Percentiles rank a stretch among this genome's conserved stretches.
These are phyloP conservation scores for Plenodomus biglobosus DNA, from an alignment of 2,329 filamentous ascomycete species.

Conservation along the genomic window DNA sequence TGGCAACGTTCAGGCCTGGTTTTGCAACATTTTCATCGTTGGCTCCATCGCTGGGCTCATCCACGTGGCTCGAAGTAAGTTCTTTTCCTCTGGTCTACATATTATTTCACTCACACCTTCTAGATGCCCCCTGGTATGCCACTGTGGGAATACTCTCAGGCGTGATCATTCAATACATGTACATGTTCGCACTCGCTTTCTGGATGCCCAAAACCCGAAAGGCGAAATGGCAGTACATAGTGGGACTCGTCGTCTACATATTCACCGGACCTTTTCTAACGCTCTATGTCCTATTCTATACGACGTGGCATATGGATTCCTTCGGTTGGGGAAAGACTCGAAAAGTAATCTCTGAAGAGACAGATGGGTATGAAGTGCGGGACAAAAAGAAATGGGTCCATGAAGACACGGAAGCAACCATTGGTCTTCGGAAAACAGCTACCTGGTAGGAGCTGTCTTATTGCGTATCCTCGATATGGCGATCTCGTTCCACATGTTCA, in stretches of 20 bases:
- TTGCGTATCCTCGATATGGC: too few species aligned
- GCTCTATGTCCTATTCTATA: conserved; percentile 48
- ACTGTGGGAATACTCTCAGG: conserved; percentile 26
- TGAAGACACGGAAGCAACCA: conserved; percentile 3
- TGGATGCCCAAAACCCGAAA: conserved; percentile 28
- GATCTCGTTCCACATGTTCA: too few species aligned
- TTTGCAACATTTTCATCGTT: conserved; percentile 25
- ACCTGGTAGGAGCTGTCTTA: not conserved
- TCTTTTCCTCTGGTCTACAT: not conserved
- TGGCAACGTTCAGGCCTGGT: conserved; percentile 51
- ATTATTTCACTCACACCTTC: not conserved
- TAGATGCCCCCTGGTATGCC: conserved; percentile 9
- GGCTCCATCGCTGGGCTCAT: conserved; percentile 25
- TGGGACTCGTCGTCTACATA: conserved; percentile 31
- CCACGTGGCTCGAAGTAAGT: conserved; percentile 11
- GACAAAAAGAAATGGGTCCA: not conserved
- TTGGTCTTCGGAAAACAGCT: conserved; percentile 2
- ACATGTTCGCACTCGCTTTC: conserved; percentile 29
- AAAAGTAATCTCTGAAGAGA: conserved; percentile 12
- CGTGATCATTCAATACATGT: conserved; percentile 33
- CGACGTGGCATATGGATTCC: conserved; percentile 49
- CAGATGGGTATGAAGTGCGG: not conserved
- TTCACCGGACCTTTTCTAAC: conserved; percentile 47
- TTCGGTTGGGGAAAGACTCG: conserved; percentile 53
- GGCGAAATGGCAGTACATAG: conserved; percentile 30